phyloP scores from a whole-genome alignment of 1,284 basidiomycete species.

The Cryptococcus amylolentus region DNA sequence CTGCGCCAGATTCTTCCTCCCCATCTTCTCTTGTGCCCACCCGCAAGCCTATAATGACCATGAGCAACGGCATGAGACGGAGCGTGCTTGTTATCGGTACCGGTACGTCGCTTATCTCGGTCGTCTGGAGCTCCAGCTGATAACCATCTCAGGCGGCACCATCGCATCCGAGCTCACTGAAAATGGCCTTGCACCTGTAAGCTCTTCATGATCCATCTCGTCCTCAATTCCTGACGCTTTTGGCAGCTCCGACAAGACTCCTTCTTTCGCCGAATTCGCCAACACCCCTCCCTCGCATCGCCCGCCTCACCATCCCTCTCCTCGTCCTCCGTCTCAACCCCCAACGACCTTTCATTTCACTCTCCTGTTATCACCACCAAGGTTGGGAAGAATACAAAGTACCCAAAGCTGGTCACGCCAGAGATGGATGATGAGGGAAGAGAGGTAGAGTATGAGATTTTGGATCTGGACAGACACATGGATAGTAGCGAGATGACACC shows the following conservation, averaged over 20 bases:
- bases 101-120: constrained; percentile 8
- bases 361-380: constrained; percentile 22
- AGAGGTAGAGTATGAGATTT: constrained; percentile 41
- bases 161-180: constrained; percentile 42
- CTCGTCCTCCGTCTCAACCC: neutral
- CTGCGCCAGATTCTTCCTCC: neutral
- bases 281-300: constrained; percentile 38
- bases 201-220: neutral
- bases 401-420: constrained; percentile 40
- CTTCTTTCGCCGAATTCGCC: constrained; percentile 45
- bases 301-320: constrained; percentile 4
- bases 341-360: constrained; percentile 11
- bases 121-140: too few relatives aligned
- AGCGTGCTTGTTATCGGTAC: constrained; percentile 41
- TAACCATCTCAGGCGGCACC: constrained; percentile 20
- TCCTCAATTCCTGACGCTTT: neutral
- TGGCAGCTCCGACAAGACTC: constrained; percentile 36
- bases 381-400: constrained; percentile 28
- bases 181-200: constrained; percentile 37
- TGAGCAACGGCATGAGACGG: neutral
- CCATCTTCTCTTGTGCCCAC: neutral
- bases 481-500: constrained; percentile 47
- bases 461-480: constrained; percentile 46
- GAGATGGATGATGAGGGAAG: constrained; percentile 34
- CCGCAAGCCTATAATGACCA: neutral